Conservation (phyloP, 768 basidiomycete species). For the Boletellus emodensis region DNA sequence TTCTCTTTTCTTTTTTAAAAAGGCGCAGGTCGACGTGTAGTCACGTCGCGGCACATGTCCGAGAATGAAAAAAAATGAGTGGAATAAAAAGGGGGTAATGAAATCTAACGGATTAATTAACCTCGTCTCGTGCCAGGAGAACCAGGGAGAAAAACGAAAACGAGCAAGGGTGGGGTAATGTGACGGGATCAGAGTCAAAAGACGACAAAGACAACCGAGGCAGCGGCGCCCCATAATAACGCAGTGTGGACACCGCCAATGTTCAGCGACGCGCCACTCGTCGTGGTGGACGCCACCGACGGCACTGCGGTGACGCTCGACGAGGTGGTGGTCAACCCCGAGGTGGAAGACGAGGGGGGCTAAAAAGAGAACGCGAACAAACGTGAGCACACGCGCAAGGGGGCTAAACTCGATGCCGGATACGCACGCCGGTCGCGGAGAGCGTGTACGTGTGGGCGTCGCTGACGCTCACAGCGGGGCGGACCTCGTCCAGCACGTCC, state of each 20-base stretch:
- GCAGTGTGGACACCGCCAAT: slow-evolving; percentile 3
- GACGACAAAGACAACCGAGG: background rate
- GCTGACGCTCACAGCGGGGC: background rate
- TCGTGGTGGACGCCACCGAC: background rate
- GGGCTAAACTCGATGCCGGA: background rate
- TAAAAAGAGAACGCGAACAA: background rate
- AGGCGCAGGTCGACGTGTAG: too few species aligned
- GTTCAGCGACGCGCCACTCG: slow-evolving; percentile 12
- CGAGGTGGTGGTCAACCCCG: background rate
- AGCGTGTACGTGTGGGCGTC: too few species aligned
- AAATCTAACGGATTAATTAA: too few species aligned
- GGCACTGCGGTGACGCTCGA: background rate
- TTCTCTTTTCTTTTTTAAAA: too few species aligned
- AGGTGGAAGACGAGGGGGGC: background rate
- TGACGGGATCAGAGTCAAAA: background rate
- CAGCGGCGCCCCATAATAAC: background rate
- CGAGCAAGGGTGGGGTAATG: background rate
- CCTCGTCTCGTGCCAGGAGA: background rate
- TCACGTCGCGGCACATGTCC: too few species aligned
- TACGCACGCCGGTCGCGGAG: background rate
- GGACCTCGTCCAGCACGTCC: background rate
- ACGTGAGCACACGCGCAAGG: background rate
- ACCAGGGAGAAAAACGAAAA: background rate
- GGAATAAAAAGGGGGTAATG: background rate
- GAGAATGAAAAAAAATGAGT: background rate